Base-by-base conservation (phyloP, 225 moss, liverwort and hornwort species). In the Climacium dendroides region DNA sequence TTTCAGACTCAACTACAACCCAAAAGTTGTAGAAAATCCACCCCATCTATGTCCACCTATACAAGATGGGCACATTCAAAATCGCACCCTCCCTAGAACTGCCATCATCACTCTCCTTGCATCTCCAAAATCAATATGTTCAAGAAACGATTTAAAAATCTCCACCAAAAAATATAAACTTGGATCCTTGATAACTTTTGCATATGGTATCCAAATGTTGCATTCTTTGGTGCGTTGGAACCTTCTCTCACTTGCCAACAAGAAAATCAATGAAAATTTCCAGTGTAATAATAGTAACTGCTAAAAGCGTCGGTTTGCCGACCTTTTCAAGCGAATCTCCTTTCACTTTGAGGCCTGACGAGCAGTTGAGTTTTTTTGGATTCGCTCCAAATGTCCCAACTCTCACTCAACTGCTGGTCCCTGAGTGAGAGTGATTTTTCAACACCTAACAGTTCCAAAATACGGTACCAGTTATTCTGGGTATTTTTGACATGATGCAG, bases 41-140 rank as follows among this genome's bases (percentile, higher is more conserved):
- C 20, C 1, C 3, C 19, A 50, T 13, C 32, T 34, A 20, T 52
- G 5, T 5, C 22, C 5, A 32, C 8, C 13, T 2, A 20, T 3
- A 19, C 10, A 48, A 74, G 10, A 7, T 73, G 29, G 6, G 4
- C 19, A 48, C 7, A 11, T 1, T 0, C 5, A 12, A 19, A 73
- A 29, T 18, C 0, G 0, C 9, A 10, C 4, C 6, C 0, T 18
- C 2, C 10, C 18, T 29, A 29, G 7, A 1, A 74, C 12, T 0
- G 1, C 32, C 48, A 74, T 32, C 74, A 32, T 32, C 18, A 50
- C 19, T 19, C 1, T 19, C 0, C 13, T 1, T 5, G 22, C 13
- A 34, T 52, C 22, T 52, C 34, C 52, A 13, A 34, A 74, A 34
- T 22, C 32, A 20, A 1, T 11, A 48, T 7, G 7, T 0, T 11